A percentile compares a stretch with the other conserved stretches of the same genome.
phyloP scores from a whole-genome alignment of 1,284 basidiomycete genomes.

The Cryptococcus sp. region DNA sequence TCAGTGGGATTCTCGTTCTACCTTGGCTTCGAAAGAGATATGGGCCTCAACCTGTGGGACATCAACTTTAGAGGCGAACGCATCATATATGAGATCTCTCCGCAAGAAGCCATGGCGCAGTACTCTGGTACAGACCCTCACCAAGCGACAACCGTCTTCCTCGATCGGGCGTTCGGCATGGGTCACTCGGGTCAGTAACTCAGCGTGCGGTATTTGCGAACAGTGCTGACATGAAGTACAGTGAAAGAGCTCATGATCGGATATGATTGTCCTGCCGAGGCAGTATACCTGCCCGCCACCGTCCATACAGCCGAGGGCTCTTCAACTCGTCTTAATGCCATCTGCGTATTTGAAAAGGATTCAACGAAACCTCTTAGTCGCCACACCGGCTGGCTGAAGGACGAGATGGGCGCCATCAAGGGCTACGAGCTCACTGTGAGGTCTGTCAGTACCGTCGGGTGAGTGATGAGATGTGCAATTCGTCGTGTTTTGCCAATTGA shows the following conservation, averaged over 20 bases:
- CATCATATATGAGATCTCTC: conserved; percentile 65
- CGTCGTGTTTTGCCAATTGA: background rate
- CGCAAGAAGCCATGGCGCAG: conserved; percentile 60
- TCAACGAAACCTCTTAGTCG: conserved; percentile 62
- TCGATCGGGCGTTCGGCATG: conserved; percentile 69
- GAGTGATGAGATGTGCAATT: background rate
- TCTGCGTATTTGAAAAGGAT: conserved; percentile 68
- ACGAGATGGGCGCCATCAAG: conserved; percentile 56
- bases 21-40: conserved; percentile 65
- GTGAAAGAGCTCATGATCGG: conserved; percentile 63
- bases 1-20: conserved; percentile 63
- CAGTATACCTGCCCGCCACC: conserved; percentile 62
- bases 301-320: conserved; percentile 58
- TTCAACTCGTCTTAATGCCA: conserved; percentile 58
- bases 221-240: conserved; percentile 40
- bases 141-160: conserved; percentile 65
- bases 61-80: conserved; percentile 64
- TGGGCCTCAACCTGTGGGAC: conserved; percentile 67
- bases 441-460: conserved; percentile 62
- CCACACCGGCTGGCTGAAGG: conserved; percentile 49
- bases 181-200: conserved; percentile 21
- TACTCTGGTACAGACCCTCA: conserved; percentile 67
- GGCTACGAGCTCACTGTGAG: conserved; percentile 63
- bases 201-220: background rate
- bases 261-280: conserved; percentile 67